Base-by-base conservation (phyloP, 2,329 filamentous ascomycete genomes). In the Botrytis byssoidea region DNA sequence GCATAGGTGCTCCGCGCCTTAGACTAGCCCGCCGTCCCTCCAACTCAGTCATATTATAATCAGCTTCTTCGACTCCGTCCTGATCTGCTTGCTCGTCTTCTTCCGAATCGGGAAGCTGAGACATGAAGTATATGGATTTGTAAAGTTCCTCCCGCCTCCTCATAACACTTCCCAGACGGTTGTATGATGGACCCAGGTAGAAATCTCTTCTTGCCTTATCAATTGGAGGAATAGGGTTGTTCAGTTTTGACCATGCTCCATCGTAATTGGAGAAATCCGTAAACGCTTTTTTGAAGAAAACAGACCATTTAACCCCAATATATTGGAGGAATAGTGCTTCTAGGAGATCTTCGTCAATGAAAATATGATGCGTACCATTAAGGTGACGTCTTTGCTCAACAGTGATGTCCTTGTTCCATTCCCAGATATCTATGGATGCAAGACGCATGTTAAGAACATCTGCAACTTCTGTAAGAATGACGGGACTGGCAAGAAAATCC, bases 361-460 rank as follows among this genome's bases (percentile, higher is more conserved):
- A 88, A n/a, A 89, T 85, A 6, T 88, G 84, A 77, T 89, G 90
- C 73, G 87, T 86, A 2, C 87, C 87, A 75, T 88, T 89, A n/a
- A 89, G 79, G 71, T 88, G 86, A 35, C 86, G 83, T 51, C 87
- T 83, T 82, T 87, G 85, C 66, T 87, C 83, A 8, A 89, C 77
- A 1, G 84, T 81, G 4, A 89, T 82, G 3, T 82, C 81, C 7
- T 80, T 80, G 8, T 83, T 83, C 87, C 88, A 90, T 20, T 81
- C 78, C 88, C 88, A 90, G 37, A 80, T 84, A 32, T 86, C 83
- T 3, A 90, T 79, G 8, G 85, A 83, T 1, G 84, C 82, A 67
- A 89, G 83, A 37, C 87, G 83, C 84, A 89, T 87, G 74, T 88
- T 89, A 61, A 90, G 80, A 22, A 89, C 87, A 79, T 89, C 87